Evolutionary conservation across 225 moss, liverwort and hornwort species (phyloP), one percentile per base, ranked within the genome.

Genomic region (Climacium dendroides): DNA sequence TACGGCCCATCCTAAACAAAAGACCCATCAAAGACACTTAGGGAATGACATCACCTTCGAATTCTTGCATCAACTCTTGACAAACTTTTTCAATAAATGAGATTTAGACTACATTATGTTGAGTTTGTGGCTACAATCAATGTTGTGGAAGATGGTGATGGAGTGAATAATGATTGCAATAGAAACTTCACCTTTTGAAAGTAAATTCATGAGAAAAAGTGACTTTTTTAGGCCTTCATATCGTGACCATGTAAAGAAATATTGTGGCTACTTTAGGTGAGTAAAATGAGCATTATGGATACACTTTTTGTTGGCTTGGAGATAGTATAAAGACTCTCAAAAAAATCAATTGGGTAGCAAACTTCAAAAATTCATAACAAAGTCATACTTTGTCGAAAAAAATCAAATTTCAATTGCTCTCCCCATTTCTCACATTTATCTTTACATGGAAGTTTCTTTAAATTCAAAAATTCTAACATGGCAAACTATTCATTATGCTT

Each of bases 331-430:
- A 76, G 35, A 15, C 0, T n/a, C 5, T 54, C n/a, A n/a, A n/a
- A n/a, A n/a, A n/a, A n/a, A n/a, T n/a, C 15, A n/a, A 54, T 10
- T n/a, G 3, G 25, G 0, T 10, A 9, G 9, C 0, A 34, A 2
- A 52, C 13, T 75, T 52, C 5, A 35, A 53, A 71, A 53, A 76
- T 35, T 3, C 2, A 23, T 35, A 75, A 23, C 2, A 53, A 30
- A 75, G 23, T 22, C 3, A 14, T 5, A 23, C 9, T 76, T 35
- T 53, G 9, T 53, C 3, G 2, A 35, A 6, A 76, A 35, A 76
- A 8, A 71, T 22, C 8, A 23, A 53, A 23, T 23, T 53, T 14
- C 15, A 35, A 5, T 34, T 53, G 23, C 3, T 76, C 14, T 23
- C 0, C 1, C 8, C 1, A 53, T 23, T 35, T 76, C 24, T 35